Percentiles rank a stretch among this genome's conserved stretches.
Evolutionary conservation across 2,329 filamentous ascomycete genomes (phyloP).

Genomic region (Passalora sequoiae): DNA sequence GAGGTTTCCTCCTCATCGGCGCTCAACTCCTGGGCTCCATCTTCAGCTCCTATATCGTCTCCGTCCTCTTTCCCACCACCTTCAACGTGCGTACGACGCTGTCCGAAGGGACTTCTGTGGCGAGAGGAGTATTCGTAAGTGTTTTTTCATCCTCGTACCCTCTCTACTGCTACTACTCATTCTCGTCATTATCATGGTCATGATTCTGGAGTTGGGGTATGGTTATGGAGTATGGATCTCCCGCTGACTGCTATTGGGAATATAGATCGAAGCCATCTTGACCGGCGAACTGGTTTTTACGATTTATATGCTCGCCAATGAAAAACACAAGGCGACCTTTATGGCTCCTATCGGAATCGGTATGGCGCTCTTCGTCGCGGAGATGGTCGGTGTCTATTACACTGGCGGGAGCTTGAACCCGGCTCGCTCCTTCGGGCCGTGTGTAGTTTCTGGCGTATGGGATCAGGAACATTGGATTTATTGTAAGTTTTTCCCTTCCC

Average conservation of each 20-base stretch:
- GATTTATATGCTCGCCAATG: slow-evolving; percentile 39
- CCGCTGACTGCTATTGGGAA: not conserved
- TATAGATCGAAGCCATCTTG: slow-evolving; percentile 37
- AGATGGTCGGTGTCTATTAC: slow-evolving; percentile 38
- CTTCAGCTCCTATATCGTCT: slow-evolving; percentile 33
- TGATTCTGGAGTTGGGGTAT: too few relatives aligned
- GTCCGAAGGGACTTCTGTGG: slow-evolving; percentile 33
- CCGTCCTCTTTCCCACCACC: slow-evolving; percentile 35
- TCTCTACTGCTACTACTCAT: too few relatives aligned
- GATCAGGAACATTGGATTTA: slow-evolving; percentile 24
- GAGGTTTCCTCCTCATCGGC: slow-evolving; percentile 33
- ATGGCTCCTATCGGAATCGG: slow-evolving; percentile 48
- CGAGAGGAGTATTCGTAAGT: slow-evolving; percentile 35
- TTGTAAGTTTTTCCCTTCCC: too few relatives aligned
- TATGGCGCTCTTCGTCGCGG: slow-evolving; percentile 43
- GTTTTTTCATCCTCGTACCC: too few relatives aligned
- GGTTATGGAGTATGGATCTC: too few relatives aligned
- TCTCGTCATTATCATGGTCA: too few relatives aligned
- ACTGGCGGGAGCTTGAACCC: slow-evolving; percentile 37
- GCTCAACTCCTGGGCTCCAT: slow-evolving; percentile 38
- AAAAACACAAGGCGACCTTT: slow-evolving; percentile 42
- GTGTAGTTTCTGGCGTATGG: slow-evolving; percentile 23
- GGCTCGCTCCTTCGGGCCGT: slow-evolving; percentile 34
- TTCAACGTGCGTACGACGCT: slow-evolving; percentile 35
- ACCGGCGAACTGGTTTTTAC: slow-evolving; percentile 40